Base-by-base conservation (phyloP, 78 protist species). In the Monocercomonoides exilis region DNA sequence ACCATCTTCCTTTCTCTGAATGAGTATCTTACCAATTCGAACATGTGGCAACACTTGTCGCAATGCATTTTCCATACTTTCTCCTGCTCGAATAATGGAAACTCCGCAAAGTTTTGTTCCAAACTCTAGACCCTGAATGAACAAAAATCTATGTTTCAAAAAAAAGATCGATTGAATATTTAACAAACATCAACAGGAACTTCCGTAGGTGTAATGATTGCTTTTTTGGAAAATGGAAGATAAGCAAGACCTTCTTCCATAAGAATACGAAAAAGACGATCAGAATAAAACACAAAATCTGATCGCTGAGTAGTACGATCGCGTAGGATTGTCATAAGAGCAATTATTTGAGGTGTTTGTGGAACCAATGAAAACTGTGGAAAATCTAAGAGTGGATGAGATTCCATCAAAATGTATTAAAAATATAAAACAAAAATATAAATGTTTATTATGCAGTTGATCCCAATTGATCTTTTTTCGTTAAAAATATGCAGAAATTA, bases 1-100 rank as follows among this genome's bases (percentile, higher is more conserved):
- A 4, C 1, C 3, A 2, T 1, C 85, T 41, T 81, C 85, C 2
- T 36, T 5, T 1, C 85, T 35, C 2, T 81, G 85, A 44, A 81
- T 81, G 45, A 81, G 85, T 2, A 81, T 81, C 85, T 81, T 81
- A n/a, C 85, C 85, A 44, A 81, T 81, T 33, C 85, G 85, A 5
- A n/a, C 1, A 35, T 81, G 2, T 2, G 33, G 1, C 63, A 1
- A 36, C 4, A 81, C 2, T 35, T 2, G 2, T 2, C 45, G 44
- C 35, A 81, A 44, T 41, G 85, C 85, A 6, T 1, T 2, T 44
- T 81, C 85, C 85, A 81, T 81, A 1, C 45, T 36, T 5, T 81
- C 85, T 3, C 85, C 85, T 2, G 41, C 3, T 2, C 85, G 85
- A 4, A 81, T 41, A 44, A 81, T 81, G 2, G 85, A 5, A 36